phyloP scores from a whole-genome alignment of 2,329 filamentous ascomycete species.

The Pseudogymnoascus sp. region DNA sequence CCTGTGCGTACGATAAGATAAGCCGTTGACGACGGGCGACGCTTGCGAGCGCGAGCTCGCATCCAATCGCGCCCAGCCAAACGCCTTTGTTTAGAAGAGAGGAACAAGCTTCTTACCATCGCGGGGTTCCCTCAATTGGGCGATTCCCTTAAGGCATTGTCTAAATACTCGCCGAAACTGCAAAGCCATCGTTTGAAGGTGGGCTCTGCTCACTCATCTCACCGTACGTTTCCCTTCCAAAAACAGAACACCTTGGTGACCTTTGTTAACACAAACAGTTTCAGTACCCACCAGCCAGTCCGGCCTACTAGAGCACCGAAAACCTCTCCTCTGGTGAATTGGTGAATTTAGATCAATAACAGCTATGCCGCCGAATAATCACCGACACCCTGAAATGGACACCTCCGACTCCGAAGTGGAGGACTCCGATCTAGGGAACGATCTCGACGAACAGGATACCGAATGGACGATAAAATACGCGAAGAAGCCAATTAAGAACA shows the following conservation, averaged over 20 bases:
- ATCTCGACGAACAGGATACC: not conserved
- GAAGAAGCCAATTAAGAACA: not conserved
- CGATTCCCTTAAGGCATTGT: not conserved
- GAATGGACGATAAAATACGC: not conserved
- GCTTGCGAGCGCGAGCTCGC: not conserved
- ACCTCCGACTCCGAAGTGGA: not conserved
- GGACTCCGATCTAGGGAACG: not conserved
- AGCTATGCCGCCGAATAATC: not conserved
- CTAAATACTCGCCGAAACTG: not conserved
- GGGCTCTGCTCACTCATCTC: not conserved
- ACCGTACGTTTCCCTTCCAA: not conserved
- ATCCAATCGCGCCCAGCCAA: not conserved
- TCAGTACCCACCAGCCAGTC: not conserved
- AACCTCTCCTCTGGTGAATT: not conserved
- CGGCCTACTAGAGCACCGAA: not conserved
- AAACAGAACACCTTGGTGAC: not conserved
- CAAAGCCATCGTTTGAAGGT: not conserved
- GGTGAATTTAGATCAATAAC: not conserved
- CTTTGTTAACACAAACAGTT: not conserved
- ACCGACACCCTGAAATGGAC: not conserved
- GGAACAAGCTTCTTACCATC: not conserved
- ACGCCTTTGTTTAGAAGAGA: not conserved
- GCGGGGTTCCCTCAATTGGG: not conserved
- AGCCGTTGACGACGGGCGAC: not conserved
- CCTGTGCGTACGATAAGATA: not conserved